Evolutionary conservation across 768 basidiomycete species (phyloP).

Genomic region (Amanita muscaria): DNA sequence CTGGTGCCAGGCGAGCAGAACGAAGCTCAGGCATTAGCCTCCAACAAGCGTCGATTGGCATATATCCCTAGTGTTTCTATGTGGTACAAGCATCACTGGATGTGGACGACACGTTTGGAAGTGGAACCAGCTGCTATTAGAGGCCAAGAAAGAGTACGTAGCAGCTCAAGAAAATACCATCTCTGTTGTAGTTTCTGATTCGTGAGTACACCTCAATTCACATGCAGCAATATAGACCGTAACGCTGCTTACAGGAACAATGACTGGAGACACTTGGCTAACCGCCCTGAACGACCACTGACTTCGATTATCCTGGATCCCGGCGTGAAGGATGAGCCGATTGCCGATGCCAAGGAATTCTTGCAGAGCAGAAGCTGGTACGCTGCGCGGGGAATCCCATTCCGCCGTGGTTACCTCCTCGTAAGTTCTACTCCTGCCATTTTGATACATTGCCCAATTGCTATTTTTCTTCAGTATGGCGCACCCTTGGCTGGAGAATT

Average conservation of each 20-base stretch:
- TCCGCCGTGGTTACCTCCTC: slow-evolving; percentile 69
- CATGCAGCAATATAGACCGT: too few relatives aligned
- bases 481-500: slow-evolving; percentile 66
- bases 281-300: slow-evolving; percentile 56
- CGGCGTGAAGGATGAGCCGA: slow-evolving; percentile 53
- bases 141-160: slow-evolving; percentile 43
- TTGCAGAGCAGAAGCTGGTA: slow-evolving; percentile 67
- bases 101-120: slow-evolving; percentile 29
- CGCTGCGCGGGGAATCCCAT: slow-evolving; percentile 67
- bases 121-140: slow-evolving; percentile 39
- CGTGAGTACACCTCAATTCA: slow-evolving; percentile 15
- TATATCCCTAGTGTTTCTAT: slow-evolving; percentile 36
- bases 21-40: slow-evolving; percentile 17
- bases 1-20: slow-evolving; percentile 30
- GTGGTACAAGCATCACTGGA: slow-evolving; percentile 43
- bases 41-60: slow-evolving; percentile 25
- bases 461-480: slow-evolving; percentile 45
- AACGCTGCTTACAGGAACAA: slow-evolving; percentile 16
- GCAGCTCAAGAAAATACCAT: slow-evolving; percentile 44
- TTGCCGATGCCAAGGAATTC: slow-evolving; percentile 68
- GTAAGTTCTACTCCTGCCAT: slow-evolving; percentile 4
- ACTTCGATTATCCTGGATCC: slow-evolving; percentile 64
- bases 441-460: background rate
- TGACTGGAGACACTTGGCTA: slow-evolving; percentile 47
- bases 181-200: slow-evolving; percentile 42